Evolutionary conservation across 2,329 filamentous ascomycete species (phyloP).

Genomic region (Ophiocordyceps unilateralis): DNA sequence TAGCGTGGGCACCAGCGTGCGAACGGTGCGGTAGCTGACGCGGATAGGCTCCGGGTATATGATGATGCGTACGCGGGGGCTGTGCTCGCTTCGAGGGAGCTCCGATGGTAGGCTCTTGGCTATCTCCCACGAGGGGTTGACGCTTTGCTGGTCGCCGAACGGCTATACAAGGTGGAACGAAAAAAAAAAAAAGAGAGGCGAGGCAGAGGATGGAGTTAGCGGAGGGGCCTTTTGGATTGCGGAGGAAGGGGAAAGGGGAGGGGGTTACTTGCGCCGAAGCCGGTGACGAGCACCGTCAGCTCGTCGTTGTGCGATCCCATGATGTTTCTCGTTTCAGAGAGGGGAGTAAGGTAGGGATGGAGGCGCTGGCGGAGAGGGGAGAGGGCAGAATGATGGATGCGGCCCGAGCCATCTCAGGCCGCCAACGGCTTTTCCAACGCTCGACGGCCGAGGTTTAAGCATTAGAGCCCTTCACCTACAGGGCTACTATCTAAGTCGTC

Average conservation of each 20-base stretch:
- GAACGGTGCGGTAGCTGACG: constrained; percentile 54
- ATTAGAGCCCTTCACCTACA: background rate
- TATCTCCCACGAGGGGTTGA: constrained; percentile 74
- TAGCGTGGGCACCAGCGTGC: constrained; percentile 43
- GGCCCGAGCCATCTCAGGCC: background rate
- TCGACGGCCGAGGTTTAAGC: background rate
- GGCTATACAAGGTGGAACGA: constrained; percentile 31
- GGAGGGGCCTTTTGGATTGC: no score
- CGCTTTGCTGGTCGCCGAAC: constrained; percentile 52
- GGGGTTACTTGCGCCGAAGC: constrained; percentile 37
- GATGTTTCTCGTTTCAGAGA: no score
- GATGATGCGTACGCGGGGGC: constrained; percentile 38
- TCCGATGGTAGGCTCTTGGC: constrained; percentile 47
- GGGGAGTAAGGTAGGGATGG: no score
- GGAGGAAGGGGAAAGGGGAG: constrained; percentile 1
- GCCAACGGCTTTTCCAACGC: background rate
- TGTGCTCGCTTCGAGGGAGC: constrained; percentile 24
- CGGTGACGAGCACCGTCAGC: constrained; percentile 41
- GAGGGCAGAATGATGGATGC: background rate
- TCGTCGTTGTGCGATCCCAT: constrained; percentile 29
- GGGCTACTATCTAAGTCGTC: no score
- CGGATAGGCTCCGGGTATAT: constrained; percentile 49
- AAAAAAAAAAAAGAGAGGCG: background rate
- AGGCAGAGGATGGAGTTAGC: background rate
- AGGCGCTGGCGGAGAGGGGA: background rate